These are phyloP conservation scores for Ceraceosorus guamensis DNA, from an alignment of 1,284 basidiomycete species.

Conservation along the genomic window DNA sequence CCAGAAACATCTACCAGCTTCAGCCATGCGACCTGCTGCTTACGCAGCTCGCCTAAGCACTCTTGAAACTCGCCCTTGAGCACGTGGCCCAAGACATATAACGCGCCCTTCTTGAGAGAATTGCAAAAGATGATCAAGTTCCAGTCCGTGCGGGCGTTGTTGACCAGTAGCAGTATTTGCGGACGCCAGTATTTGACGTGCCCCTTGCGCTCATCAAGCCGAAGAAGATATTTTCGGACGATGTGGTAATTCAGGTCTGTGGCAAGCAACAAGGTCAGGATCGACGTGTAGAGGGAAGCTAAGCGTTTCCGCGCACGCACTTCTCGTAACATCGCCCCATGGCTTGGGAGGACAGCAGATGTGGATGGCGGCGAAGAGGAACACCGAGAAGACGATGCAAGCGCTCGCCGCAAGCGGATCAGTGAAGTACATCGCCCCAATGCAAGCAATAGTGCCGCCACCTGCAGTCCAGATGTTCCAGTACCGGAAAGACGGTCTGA, in stretches of 20 bases:
- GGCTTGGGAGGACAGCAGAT: slow-evolving; percentile 45
- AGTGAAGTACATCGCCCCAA: slow-evolving; percentile 47
- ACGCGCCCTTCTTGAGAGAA: slow-evolving; percentile 46
- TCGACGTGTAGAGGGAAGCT: no score
- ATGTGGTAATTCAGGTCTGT: slow-evolving; percentile 47
- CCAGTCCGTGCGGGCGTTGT: slow-evolving; percentile 46
- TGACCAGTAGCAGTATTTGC: slow-evolving; percentile 44
- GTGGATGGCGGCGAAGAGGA: slow-evolving; percentile 44
- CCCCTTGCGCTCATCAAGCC: slow-evolving; percentile 46
- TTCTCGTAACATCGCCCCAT: slow-evolving; percentile 47
- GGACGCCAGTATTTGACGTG: slow-evolving; percentile 49
- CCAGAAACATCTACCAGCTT: slow-evolving; percentile 46
- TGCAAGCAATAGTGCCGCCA: slow-evolving; percentile 34
- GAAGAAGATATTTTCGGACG: slow-evolving; percentile 45
- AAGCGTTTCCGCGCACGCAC: no score
- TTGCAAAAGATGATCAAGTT: slow-evolving; percentile 49
- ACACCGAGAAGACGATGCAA: slow-evolving; percentile 36
- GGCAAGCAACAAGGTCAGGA: no score
- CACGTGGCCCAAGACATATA: slow-evolving; percentile 45
- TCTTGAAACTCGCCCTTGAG: slow-evolving; percentile 46
- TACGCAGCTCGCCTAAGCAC: slow-evolving; percentile 40
- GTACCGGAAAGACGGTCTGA: slow-evolving; percentile 47
- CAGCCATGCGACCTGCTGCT: slow-evolving; percentile 46
- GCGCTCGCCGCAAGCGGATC: slow-evolving; percentile 28
- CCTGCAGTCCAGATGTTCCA: slow-evolving; percentile 48